These are phyloP conservation scores for Avicennia marina DNA, from an alignment of 257 asterid species.

Conservation along the genomic window DNA sequence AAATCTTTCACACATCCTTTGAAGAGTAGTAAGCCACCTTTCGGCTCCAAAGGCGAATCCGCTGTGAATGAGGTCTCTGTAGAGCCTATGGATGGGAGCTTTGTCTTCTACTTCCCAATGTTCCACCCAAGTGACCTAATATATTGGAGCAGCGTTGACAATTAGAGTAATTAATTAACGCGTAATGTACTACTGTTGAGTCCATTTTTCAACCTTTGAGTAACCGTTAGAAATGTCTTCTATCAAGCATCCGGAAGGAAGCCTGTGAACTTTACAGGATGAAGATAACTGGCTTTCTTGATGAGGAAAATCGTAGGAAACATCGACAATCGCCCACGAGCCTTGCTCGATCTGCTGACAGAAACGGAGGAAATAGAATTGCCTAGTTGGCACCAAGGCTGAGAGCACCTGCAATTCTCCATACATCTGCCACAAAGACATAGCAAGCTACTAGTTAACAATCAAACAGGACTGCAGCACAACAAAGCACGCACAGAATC, in stretches of 20 bases:
- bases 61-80: conserved; percentile 62
- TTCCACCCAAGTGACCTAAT: conserved; percentile 96
- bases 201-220: conserved; percentile 56
- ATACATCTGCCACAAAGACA: conserved; percentile 56
- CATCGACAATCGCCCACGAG: conserved; percentile 82
- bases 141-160: no score
- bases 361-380: conserved; percentile 61
- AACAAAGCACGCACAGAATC: not conserved
- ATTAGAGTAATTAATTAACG: no score
- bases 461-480: not conserved
- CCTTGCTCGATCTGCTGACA: conserved; percentile 86
- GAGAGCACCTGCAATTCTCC: conserved; percentile 84
- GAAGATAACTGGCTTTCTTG: conserved; percentile 57
- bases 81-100: conserved; percentile 51
- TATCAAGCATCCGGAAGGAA: conserved; percentile 93
- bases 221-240: conserved; percentile 98
- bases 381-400: conserved; percentile 69
- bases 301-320: conserved; percentile 68
- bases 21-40: conserved; percentile 83
- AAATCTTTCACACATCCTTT: conserved; percentile 73
- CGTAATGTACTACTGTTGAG: no score
- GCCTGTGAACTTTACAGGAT: conserved; percentile 48
- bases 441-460: not conserved
- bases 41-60: conserved; percentile 93
- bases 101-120: conserved; percentile 89